A percentile compares a stretch with the other conserved stretches of the same genome.
Conservation (phyloP, 2,329 filamentous ascomycete species). For the Xylaria hypoxylon region DNA sequence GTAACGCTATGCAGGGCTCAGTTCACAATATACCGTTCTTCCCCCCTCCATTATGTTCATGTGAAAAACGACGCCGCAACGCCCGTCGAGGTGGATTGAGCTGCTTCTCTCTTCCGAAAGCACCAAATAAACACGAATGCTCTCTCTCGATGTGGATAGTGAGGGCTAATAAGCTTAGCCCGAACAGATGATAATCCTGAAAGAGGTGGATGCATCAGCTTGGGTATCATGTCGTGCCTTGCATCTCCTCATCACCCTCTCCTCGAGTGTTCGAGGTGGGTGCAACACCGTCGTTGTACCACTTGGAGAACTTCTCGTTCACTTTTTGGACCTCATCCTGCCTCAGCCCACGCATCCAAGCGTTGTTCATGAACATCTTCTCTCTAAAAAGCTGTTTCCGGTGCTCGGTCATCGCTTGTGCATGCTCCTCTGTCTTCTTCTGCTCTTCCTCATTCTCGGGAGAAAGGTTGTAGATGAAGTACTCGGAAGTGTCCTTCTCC, state of each 20-base stretch:
- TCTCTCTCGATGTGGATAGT: slow-evolving; percentile 8
- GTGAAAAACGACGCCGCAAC: slow-evolving; percentile 26
- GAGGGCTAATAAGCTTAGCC: not conserved
- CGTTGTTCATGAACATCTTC: slow-evolving; percentile 84
- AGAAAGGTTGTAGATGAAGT: slow-evolving; percentile 76
- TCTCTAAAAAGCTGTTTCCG: slow-evolving; percentile 78
- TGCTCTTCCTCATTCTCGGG: slow-evolving; percentile 76
- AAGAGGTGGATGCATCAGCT: not conserved
- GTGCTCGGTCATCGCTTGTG: slow-evolving; percentile 69
- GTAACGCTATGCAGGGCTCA: slow-evolving; percentile 19
- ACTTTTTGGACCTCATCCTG: slow-evolving; percentile 80
- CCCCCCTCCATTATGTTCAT: not conserved
- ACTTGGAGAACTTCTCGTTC: slow-evolving; percentile 72
- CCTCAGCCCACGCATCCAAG: slow-evolving; percentile 82
- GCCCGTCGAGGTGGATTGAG: slow-evolving; percentile 15
- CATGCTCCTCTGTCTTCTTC: slow-evolving; percentile 67
- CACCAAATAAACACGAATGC: slow-evolving; percentile 20
- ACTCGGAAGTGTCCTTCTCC: slow-evolving; percentile 76
- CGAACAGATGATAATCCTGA: not conserved
- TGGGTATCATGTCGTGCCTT: slow-evolving; percentile 17
- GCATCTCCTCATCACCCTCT: slow-evolving; percentile 36
- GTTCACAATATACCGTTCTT: slow-evolving; percentile 10
- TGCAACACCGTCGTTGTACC: slow-evolving; percentile 62
- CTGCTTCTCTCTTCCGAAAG: slow-evolving; percentile 8
- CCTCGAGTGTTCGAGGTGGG: slow-evolving; percentile 52